phyloP scores from a whole-genome alignment of 2,329 filamentous ascomycete species.

The Cladosporium sp. region DNA sequence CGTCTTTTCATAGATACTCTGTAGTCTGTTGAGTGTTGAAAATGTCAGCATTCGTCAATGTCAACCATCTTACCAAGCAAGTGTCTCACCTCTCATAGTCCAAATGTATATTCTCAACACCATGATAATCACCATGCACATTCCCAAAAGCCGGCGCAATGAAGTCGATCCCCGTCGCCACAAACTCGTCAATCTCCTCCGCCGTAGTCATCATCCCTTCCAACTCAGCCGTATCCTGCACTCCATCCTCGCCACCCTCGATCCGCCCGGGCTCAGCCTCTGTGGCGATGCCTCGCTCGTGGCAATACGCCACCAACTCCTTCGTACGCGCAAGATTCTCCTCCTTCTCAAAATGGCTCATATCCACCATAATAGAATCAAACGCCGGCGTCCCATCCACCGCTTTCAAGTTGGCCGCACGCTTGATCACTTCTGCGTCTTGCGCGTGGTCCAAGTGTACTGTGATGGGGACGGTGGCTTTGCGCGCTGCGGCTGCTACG shows the following conservation, averaged over 20 bases:
- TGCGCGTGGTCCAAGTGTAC: conserved; percentile 54
- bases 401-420: conserved; percentile 36
- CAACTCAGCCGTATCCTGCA: conserved; percentile 66
- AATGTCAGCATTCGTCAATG: conserved; percentile 4
- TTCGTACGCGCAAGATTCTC: conserved; percentile 68
- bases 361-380: conserved; percentile 77
- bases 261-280: conserved; percentile 73
- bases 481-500: conserved; percentile 47
- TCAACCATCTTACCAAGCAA: neutral
- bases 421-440: conserved; percentile 45
- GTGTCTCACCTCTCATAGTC: conserved; percentile 56
- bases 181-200: conserved; percentile 70
- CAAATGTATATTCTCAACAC: conserved; percentile 60
- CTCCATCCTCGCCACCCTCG: conserved; percentile 73
- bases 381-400: conserved; percentile 51
- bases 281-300: conserved; percentile 66
- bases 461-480: conserved; percentile 46
- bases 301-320: conserved; percentile 64
- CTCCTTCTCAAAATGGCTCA: conserved; percentile 70
- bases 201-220: conserved; percentile 67
- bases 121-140: conserved; percentile 75
- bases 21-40: conserved; percentile 36
- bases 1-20: conserved; percentile 52
- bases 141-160: conserved; percentile 76
- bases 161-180: conserved; percentile 71